These are phyloP conservation scores for Drechslerella dactyloides DNA, from an alignment of 2,329 filamentous ascomycete genomes.

Conservation along the genomic window DNA sequence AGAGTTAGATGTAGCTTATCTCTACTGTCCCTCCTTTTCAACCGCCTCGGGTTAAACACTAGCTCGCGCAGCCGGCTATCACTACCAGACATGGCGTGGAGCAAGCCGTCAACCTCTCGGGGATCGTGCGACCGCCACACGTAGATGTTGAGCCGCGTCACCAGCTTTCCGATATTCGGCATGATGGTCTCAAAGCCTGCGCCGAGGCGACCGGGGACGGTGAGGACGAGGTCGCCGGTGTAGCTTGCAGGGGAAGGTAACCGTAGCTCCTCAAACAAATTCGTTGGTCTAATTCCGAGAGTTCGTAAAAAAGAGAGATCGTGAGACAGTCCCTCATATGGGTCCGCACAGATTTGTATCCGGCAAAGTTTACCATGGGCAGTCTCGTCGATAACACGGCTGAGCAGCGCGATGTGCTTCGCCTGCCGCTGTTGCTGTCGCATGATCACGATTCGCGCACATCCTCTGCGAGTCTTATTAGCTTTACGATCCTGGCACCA, in stretches of 20 bases:
- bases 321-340: no score
- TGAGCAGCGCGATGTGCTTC: no score
- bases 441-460: no score
- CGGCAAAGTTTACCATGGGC: no score
- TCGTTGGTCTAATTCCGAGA: no score
- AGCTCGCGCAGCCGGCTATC: neutral
- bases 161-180: neutral
- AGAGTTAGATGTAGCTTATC: no score
- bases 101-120: neutral
- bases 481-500: no score
- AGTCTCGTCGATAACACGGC: no score
- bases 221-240: constrained; percentile 3
- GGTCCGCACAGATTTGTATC: no score
- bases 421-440: no score
- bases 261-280: no score
- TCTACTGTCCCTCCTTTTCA: neutral
- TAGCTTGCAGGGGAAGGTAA: neutral
- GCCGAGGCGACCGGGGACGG: neutral
- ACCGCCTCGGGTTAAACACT: neutral
- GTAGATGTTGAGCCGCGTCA: constrained; percentile 6
- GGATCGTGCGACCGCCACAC: neutral
- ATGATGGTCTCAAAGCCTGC: neutral
- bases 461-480: neutral
- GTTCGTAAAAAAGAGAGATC: no score
- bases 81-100: neutral